A percentile compares a stretch with the other conserved stretches of the same genome.
These are phyloP conservation scores for Samsoniella hepiali DNA, from an alignment of 2,329 filamentous ascomycete genomes.

Conservation along the genomic window DNA sequence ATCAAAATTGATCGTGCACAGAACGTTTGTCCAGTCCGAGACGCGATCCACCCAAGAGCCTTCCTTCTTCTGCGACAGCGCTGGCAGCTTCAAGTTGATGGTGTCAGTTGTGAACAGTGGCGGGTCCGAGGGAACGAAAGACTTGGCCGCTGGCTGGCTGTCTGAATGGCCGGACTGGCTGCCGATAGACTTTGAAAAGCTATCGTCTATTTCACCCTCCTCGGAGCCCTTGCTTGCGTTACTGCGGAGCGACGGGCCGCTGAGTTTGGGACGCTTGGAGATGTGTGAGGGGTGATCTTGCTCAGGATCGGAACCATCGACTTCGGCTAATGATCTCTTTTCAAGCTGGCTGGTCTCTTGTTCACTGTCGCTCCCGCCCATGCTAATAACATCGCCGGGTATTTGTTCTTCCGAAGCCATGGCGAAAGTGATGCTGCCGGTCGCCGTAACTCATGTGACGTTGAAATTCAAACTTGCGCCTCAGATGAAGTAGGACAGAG, in stretches of 20 bases:
- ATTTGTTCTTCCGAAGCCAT: constrained; percentile 22
- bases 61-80: constrained; percentile 17
- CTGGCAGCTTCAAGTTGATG: constrained; percentile 12
- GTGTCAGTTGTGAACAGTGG: constrained; percentile 26
- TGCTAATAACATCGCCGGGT: constrained; percentile 25
- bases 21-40: constrained; percentile 6
- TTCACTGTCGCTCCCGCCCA: constrained; percentile 24
- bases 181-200: constrained; percentile 9
- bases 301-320: constrained; percentile 20
- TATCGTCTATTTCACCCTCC: constrained; percentile 35
- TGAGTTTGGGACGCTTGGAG: constrained; percentile 11
- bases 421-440: background rate
- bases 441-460: background rate
- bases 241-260: constrained; percentile 23
- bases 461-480: background rate
- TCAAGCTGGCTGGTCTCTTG: constrained; percentile 25
- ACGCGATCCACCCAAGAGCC: constrained; percentile 16
- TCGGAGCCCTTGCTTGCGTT: constrained; percentile 26
- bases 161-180: constrained; percentile 14
- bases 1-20: constrained; percentile 26
- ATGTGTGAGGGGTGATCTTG: constrained; percentile 16
- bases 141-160: constrained; percentile 13
- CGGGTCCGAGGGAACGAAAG: constrained; percentile 24
- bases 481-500: background rate
- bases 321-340: constrained; percentile 31